Percentiles rank a stretch among this genome's conserved stretches.
Evolutionary conservation across 2,329 filamentous ascomycete genomes (phyloP).

Genomic region (Fusarium udum): DNA sequence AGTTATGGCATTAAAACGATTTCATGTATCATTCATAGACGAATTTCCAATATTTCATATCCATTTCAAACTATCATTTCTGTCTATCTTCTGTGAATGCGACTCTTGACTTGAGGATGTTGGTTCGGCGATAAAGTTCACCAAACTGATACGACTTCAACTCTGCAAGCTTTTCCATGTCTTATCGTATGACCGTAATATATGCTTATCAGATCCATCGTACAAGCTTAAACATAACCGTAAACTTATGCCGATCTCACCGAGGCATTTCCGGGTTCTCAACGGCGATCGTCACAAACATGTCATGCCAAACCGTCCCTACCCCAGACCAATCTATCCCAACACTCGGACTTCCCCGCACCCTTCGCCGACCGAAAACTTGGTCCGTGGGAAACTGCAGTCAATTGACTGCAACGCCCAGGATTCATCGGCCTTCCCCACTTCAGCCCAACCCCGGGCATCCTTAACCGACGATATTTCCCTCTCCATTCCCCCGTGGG

Average conservation of each 20-base stretch:
- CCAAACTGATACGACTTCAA: fast-evolving
- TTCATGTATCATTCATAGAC: neutral
- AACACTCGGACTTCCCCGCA: neutral
- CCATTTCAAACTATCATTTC: fast-evolving
- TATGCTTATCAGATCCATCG: neutral
- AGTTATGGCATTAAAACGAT: neutral
- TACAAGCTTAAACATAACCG: neutral
- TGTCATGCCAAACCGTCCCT: neutral
- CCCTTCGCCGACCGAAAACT: neutral
- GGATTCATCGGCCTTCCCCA: neutral
- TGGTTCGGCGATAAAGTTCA: too few species aligned
- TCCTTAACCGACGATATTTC: neutral
- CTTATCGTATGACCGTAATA: neutral
- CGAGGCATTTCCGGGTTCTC: neutral
- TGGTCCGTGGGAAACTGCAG: neutral
- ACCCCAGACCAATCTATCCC: neutral
- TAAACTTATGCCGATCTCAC: neutral
- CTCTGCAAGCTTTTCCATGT: fast-evolving
- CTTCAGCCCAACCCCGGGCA: neutral
- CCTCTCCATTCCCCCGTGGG: neutral
- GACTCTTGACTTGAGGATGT: too few species aligned
- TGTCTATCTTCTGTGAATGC: fast-evolving
- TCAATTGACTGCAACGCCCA: neutral
- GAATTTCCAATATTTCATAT: neutral
- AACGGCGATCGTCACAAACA: neutral